A percentile compares a stretch with the other conserved stretches of the same genome.
phyloP scores from a whole-genome alignment of 768 basidiomycete genomes.

The Russula griseocarnosa region DNA sequence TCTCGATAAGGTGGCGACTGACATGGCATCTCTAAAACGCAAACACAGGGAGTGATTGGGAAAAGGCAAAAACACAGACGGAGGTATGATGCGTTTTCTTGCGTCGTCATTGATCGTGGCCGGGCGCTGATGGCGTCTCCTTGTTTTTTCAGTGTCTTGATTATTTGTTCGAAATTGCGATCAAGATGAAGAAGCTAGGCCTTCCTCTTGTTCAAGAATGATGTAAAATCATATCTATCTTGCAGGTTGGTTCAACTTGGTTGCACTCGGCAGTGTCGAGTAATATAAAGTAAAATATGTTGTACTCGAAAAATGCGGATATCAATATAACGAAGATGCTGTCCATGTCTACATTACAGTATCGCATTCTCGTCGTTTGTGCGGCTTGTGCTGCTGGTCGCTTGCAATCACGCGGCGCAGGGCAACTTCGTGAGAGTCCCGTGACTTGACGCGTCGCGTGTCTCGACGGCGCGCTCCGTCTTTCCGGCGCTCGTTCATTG shows the following conservation, averaged over 20 bases:
- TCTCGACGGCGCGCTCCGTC: neutral
- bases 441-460: conserved; percentile 13
- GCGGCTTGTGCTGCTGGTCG: neutral
- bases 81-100: conserved; percentile 47
- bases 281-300: neutral
- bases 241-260: neutral
- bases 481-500: neutral
- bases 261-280: too few relatives aligned
- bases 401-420: neutral
- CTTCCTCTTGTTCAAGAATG: conserved; percentile 45
- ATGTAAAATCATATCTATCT: neutral
- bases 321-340: neutral
- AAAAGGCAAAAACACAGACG: conserved; percentile 85
- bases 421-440: neutral
- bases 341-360: too few relatives aligned
- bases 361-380: too few relatives aligned
- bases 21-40: neutral
- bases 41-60: conserved; percentile 61
- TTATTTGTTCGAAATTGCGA: conserved; percentile 84
- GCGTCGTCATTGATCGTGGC: neutral
- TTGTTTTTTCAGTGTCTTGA: conserved; percentile 62
- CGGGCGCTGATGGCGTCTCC: neutral
- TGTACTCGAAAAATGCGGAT: neutral
- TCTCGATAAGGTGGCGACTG: conserved; percentile 17
- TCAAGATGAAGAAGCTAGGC: conserved; percentile 71